phyloP scores from a whole-genome alignment of 2,329 filamentous ascomycete species.

The Aureobasidium uvarum region DNA sequence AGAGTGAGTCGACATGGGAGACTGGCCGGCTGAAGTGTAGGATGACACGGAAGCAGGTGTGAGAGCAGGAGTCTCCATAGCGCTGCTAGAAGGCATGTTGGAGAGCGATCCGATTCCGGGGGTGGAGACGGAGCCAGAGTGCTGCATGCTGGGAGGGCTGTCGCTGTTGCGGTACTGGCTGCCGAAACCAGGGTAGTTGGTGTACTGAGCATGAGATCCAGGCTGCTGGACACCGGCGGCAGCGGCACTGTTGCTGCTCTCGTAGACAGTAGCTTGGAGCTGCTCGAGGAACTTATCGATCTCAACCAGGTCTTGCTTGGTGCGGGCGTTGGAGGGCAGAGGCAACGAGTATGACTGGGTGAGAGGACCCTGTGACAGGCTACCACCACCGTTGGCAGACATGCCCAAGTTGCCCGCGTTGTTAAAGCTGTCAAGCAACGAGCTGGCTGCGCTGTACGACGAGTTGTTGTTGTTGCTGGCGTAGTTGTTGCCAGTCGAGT shows the following conservation, averaged over 20 bases:
- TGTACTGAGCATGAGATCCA: slow-evolving; percentile 60
- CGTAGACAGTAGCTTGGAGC: slow-evolving; percentile 94
- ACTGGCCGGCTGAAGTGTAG: slow-evolving; percentile 70
- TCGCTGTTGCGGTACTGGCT: slow-evolving; percentile 59
- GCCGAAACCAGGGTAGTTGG: slow-evolving; percentile 34
- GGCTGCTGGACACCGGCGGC: slow-evolving; percentile 74
- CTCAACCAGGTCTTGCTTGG: slow-evolving; percentile 89
- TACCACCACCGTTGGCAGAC: slow-evolving; percentile 44
- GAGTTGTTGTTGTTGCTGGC: slow-evolving; percentile 36
- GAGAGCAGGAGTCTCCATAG: slow-evolving; percentile 67
- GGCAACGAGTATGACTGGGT: slow-evolving; percentile 84
- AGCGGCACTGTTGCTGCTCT: slow-evolving; percentile 74
- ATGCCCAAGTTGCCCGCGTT: slow-evolving; percentile 28
- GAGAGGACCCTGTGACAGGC: slow-evolving; percentile 51
- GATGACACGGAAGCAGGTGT: slow-evolving; percentile 74
- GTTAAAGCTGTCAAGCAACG: slow-evolving; percentile 39
- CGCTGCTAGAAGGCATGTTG: slow-evolving; percentile 43
- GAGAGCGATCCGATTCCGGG: slow-evolving; percentile 39
- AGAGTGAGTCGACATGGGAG: slow-evolving; percentile 67
- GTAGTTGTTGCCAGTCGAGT: slow-evolving; percentile 43
- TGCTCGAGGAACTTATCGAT: slow-evolving; percentile 95
- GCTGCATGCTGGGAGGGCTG: slow-evolving; percentile 51
- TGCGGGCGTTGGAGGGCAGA: slow-evolving; percentile 81
- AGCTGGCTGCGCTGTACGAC: slow-evolving; percentile 32
- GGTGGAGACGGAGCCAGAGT: slow-evolving; percentile 38